Conservation (phyloP, 352 stramenopile genomes). For the Globisporangium paddicum region DNA sequence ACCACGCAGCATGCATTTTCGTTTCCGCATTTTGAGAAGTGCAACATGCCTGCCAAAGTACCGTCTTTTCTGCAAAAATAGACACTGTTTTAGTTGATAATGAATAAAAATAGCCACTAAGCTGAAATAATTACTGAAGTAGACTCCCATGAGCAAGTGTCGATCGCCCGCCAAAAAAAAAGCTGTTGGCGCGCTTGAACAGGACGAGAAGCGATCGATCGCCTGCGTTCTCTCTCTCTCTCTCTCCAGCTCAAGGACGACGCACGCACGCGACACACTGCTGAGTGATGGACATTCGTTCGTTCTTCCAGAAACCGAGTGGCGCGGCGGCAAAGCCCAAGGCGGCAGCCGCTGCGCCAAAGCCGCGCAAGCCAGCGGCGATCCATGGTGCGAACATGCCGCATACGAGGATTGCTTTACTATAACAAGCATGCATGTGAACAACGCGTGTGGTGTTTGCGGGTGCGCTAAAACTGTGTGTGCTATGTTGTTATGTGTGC, state of each 20-base stretch:
- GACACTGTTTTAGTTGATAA: background rate
- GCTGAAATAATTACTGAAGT: too few relatives aligned
- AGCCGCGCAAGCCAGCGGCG: background rate
- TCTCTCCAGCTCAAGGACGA: background rate
- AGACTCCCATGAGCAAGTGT: too few relatives aligned
- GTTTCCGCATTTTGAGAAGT: background rate
- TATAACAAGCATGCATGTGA: background rate
- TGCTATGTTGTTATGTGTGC: background rate
- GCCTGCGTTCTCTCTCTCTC: too few relatives aligned
- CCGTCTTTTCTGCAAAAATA: background rate
- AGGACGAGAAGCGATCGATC: background rate
- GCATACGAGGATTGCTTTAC: background rate
- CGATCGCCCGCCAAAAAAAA: too few relatives aligned
- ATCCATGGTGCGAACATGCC: background rate
- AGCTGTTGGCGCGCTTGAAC: too few relatives aligned
- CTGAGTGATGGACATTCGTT: constrained; percentile 79
- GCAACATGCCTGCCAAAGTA: too few relatives aligned
- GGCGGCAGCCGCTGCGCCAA: background rate
- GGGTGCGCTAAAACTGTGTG: background rate
- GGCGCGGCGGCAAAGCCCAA: constrained; percentile 9
- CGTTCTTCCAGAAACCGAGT: constrained; percentile 71
- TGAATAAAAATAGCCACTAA: too few relatives aligned
- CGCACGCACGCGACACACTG: background rate
- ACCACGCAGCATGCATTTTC: background rate
- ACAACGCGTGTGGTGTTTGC: background rate